Percentiles rank a stretch among this genome's conserved stretches.
Evolutionary conservation across 495 filamentous ascomycete genomes (phyloP).

Genomic region (Lasiosphaeria hispida): DNA sequence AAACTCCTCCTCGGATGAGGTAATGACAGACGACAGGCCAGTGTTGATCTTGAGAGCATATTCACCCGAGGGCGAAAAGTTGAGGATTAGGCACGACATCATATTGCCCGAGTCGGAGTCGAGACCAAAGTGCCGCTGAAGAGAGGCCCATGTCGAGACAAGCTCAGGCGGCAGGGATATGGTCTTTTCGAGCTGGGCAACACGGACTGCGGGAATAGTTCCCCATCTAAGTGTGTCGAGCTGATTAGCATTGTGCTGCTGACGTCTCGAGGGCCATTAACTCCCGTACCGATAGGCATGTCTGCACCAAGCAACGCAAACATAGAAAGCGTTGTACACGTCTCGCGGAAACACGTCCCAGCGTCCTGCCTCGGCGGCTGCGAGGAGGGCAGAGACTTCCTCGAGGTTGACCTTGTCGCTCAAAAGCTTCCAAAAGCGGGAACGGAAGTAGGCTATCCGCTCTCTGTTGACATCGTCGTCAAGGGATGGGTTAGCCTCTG

Average conservation of each 20-base stretch:
- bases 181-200: slow-evolving; percentile 40
- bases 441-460: slow-evolving; percentile 13
- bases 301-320: slow-evolving; percentile 34
- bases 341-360: slow-evolving; percentile 31
- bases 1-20: slow-evolving; percentile 35
- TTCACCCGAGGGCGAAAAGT: slow-evolving; percentile 28
- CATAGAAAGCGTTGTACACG: slow-evolving; percentile 39
- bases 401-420: slow-evolving; percentile 23
- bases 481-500: slow-evolving; percentile 19
- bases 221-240: slow-evolving; percentile 33
- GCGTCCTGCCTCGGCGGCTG: slow-evolving; percentile 22
- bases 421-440: slow-evolving; percentile 18
- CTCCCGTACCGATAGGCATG: slow-evolving; percentile 36
- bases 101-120: slow-evolving; percentile 37
- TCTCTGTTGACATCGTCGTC: slow-evolving; percentile 23
- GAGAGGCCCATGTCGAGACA: slow-evolving; percentile 35
- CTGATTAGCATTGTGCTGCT: not conserved
- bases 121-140: slow-evolving; percentile 37
- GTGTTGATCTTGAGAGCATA: slow-evolving; percentile 36
- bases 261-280: not conserved
- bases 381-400: slow-evolving; percentile 24
- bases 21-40: slow-evolving; percentile 28
- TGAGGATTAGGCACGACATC: slow-evolving; percentile 36
- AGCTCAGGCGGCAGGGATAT: slow-evolving; percentile 38
- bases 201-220: slow-evolving; percentile 41